Conservation (phyloP, 2,329 filamentous ascomycete species). For the Leptographium flavum region DNA sequence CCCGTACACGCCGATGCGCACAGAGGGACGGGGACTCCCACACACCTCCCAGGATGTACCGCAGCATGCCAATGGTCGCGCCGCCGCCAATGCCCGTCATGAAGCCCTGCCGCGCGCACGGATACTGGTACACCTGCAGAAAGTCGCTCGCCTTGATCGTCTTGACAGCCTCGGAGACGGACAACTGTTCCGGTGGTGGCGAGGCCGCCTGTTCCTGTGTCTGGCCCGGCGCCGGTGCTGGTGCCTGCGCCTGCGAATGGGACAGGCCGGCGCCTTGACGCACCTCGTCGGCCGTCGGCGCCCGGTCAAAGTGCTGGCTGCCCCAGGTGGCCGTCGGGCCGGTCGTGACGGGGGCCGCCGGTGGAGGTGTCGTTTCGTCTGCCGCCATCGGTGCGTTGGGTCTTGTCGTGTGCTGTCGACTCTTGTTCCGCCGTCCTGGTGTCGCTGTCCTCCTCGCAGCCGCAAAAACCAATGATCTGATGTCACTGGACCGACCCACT, state of each 20-base stretch:
- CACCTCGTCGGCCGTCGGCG: slow-evolving; percentile 16
- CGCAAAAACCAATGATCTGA: background rate
- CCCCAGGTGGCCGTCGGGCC: slow-evolving; percentile 11
- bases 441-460: background rate
- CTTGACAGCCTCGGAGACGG: slow-evolving; percentile 48
- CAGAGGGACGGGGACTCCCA: too few species aligned
- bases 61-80: slow-evolving; percentile 58
- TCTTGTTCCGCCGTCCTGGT: background rate
- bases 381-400: background rate
- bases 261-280: too few species aligned
- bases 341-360: slow-evolving; percentile 4
- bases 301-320: slow-evolving; percentile 11
- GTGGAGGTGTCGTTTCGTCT: background rate
- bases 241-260: background rate
- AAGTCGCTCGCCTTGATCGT: slow-evolving; percentile 57
- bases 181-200: too few species aligned
- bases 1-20: too few species aligned
- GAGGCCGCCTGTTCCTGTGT: slow-evolving; percentile 10
- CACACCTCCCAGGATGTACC: slow-evolving; percentile 60
- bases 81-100: slow-evolving; percentile 72
- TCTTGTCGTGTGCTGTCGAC: background rate
- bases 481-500: background rate
- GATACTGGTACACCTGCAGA: slow-evolving; percentile 57
- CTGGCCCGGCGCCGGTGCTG: too few species aligned
- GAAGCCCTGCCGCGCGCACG: slow-evolving; percentile 72